A percentile compares a stretch with the other conserved stretches of the same genome.
phyloP scores from a whole-genome alignment of 148 eudicot species.

The Amaranthus palmeri region DNA sequence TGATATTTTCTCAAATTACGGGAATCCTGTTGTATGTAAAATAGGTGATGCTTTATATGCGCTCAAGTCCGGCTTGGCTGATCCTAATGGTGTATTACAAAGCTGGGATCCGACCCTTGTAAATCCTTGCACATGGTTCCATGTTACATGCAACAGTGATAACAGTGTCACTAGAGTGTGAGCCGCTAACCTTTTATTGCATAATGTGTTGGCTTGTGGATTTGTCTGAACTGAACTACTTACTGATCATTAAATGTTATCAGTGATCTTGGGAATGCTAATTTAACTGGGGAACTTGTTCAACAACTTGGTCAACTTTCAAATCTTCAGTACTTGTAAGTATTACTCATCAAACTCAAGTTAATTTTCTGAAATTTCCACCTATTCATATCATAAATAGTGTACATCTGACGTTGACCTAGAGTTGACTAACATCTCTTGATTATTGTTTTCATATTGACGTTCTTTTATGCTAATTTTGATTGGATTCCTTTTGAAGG shows the following conservation, averaged over 20 bases:
- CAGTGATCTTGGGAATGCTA: conserved; percentile 82
- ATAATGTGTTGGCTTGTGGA: neutral
- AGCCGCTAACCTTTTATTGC: conserved; percentile 19
- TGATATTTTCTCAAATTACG: conserved; percentile 4
- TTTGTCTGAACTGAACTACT: neutral
- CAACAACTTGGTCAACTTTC: conserved; percentile 67
- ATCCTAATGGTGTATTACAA: conserved; percentile 68
- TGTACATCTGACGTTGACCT: neutral
- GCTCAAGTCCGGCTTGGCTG: conserved; percentile 46
- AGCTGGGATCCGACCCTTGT: conserved; percentile 82
- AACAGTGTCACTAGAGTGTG: conserved; percentile 81
- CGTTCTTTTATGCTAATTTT: neutral
- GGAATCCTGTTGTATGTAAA: conserved; percentile 18
- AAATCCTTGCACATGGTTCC: conserved; percentile 87
- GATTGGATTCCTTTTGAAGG: neutral
- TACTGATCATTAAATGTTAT: conserved; percentile 7
- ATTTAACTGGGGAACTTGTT: conserved; percentile 73
- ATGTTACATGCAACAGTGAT: conserved; percentile 68
- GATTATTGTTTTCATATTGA: neutral
- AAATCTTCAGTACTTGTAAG: conserved; percentile 79
- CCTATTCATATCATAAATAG: neutral
- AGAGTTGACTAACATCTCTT: neutral
- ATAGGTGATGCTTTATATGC: conserved; percentile 79
- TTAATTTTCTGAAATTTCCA: no score
- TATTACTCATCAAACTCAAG: conserved; percentile 5